These are phyloP conservation scores for Diaporthe amygdali DNA, from an alignment of 2,329 filamentous ascomycete genomes.

Conservation along the genomic window DNA sequence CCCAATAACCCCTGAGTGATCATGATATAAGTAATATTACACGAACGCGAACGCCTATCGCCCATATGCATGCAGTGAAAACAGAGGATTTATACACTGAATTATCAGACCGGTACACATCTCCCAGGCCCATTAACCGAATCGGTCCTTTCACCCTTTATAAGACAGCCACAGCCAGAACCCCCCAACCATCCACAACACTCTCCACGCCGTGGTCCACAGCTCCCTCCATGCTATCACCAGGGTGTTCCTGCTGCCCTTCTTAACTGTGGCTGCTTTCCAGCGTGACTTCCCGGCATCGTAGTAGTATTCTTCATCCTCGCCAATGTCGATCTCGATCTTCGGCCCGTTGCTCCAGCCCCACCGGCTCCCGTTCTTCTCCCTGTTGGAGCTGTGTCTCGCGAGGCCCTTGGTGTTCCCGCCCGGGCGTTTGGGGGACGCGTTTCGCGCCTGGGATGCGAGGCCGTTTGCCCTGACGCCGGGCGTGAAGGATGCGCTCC, in stretches of 20 bases:
- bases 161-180: conserved; percentile 73
- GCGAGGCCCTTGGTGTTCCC: conserved; percentile 34
- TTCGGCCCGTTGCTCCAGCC: conserved; percentile 44
- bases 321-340: conserved; percentile 57
- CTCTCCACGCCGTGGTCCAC: conserved; percentile 63
- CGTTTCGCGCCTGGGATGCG: conserved; percentile 29
- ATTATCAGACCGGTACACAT: background rate
- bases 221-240: conserved; percentile 64
- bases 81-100: background rate
- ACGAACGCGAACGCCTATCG: background rate
- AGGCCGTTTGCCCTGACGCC: conserved; percentile 27
- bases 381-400: conserved; percentile 52
- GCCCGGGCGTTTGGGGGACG: conserved; percentile 31
- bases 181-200: conserved; percentile 65
- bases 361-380: conserved; percentile 21
- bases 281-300: conserved; percentile 44
- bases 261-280: conserved; percentile 32
- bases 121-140: background rate
- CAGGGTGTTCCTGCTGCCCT: conserved; percentile 40
- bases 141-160: conserved; percentile 53
- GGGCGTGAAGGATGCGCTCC: conserved; percentile 29
- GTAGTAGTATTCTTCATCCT: conserved; percentile 50
- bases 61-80: background rate
- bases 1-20: background rate
- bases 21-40: background rate